Evolutionary conservation across 2,329 filamentous ascomycete genomes (phyloP), one percentile per base, ranked within the genome.

Genomic region (Aureobasidium sp.): DNA sequence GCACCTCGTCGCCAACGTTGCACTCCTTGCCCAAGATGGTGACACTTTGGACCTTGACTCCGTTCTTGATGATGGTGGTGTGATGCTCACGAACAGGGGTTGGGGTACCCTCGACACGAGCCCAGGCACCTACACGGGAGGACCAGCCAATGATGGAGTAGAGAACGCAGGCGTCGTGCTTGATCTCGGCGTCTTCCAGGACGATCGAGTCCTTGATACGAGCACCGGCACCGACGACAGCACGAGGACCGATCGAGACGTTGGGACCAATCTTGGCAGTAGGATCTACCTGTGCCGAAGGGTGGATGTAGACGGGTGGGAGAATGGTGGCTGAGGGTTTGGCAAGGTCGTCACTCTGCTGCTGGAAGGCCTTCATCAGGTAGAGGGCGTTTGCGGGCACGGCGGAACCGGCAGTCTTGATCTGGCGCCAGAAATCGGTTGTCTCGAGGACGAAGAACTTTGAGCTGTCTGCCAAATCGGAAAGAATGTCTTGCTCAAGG

Each of bases 391-490:
- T 97, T 65, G 94, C 94, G 16, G 94, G 94, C 32, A 99, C 91
- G 54, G 94, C 94, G 6, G 93, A 97, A 63, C 94, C 94, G 63
- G 94, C 94, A 1, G 94, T 97, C 84, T 99, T 99, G 84, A 99
- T 97, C 81, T 99, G 94, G 69, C 94, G 91, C 94, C 94, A 99
- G 77, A 99, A 99, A 75, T 97, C 94, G 79, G 95, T 96, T 67
- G 93, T 97, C 80, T 99, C 94, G 75, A 96, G 89, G 36, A 97
- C 94, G 77, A 91, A 97, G 81, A 99, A 99, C 75, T 94, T 90
- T 78, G 96, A 94, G 83, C 85, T 96, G 77, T 97, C 94, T 64
- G 94, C 93, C 71, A 97, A 86, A 71, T 97, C 93, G 57, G 91
- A 89, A 63, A 99, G 83, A 58, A 97, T 96, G 73, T 99, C 94